A percentile compares a stretch with the other conserved stretches of the same genome.
These are phyloP conservation scores for Limonium bicolor DNA, from an alignment of 148 eudicot genomes.

Conservation along the genomic window DNA sequence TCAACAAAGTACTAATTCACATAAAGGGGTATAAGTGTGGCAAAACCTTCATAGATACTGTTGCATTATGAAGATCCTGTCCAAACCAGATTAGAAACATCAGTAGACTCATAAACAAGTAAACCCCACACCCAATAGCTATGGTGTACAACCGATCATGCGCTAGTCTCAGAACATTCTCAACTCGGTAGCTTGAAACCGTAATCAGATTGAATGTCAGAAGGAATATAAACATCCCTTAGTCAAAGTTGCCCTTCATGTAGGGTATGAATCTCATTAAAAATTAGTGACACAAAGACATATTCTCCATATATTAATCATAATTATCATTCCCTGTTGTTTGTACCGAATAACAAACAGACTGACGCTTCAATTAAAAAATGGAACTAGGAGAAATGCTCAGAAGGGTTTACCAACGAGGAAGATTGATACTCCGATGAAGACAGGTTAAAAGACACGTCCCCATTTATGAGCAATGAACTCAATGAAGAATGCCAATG, in stretches of 20 bases:
- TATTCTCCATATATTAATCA: neutral
- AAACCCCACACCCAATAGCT: conserved; percentile 61
- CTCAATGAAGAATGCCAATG: conserved; percentile 60
- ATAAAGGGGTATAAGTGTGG: conserved; percentile 59
- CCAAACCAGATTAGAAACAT: conserved; percentile 89
- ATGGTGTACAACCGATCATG: conserved; percentile 50
- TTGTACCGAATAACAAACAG: too few species aligned
- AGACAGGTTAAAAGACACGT: conserved; percentile 35
- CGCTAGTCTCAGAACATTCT: conserved; percentile 62
- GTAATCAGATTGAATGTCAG: conserved; percentile 76
- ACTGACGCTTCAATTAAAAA: too few species aligned
- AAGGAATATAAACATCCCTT: conserved; percentile 79
- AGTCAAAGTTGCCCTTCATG: conserved; percentile 82
- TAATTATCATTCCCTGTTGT: too few species aligned
- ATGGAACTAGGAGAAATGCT: neutral
- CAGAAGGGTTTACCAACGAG: too few species aligned
- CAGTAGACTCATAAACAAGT: conserved; percentile 67
- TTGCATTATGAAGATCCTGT: conserved; percentile 66
- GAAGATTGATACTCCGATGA: conserved; percentile 64
- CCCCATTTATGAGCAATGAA: conserved; percentile 38
- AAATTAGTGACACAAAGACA: too few species aligned
- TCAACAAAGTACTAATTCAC: conserved; percentile 59
- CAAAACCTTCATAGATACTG: conserved; percentile 67
- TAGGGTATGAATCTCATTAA: conserved; percentile 69
- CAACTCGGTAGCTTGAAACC: conserved; percentile 62